These are phyloP conservation scores for Zygnema cylindricum DNA, from an alignment of 139 green algal genomes.

Conservation along the genomic window DNA sequence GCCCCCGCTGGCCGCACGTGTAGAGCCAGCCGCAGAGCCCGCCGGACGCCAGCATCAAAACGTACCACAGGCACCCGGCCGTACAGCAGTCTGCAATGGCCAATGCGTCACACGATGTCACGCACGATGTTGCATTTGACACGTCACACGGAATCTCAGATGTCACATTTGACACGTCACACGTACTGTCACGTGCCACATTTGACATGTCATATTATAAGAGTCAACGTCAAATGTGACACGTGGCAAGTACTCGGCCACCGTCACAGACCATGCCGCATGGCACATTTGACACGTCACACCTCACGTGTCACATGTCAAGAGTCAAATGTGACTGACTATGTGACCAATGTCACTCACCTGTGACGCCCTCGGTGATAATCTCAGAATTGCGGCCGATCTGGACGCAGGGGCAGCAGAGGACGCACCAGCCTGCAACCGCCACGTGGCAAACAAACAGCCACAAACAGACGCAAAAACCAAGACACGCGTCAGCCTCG, in stretches of 20 bases:
- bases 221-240: background rate
- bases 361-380: slow-evolving; percentile 23
- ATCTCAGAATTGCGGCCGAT: slow-evolving; percentile 32
- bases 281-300: no score
- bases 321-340: background rate
- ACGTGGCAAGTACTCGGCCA: background rate
- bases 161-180: background rate
- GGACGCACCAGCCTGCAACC: slow-evolving; percentile 24
- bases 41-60: background rate
- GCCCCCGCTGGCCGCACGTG: background rate
- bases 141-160: background rate
- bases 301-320: no score
- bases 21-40: slow-evolving; percentile 5
- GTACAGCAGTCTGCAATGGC: background rate
- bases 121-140: background rate
- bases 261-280: no score
- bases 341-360: background rate
- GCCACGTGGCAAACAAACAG: no score
- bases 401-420: slow-evolving; percentile 34
- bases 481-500: no score
- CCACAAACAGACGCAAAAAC: no score
- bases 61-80: background rate
- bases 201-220: background rate
- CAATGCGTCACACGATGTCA: background rate
- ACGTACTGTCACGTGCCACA: background rate